Evolutionary conservation across 129 eudicot species (phyloP).

Genomic region (Saposhnikovia divaricata): DNA sequence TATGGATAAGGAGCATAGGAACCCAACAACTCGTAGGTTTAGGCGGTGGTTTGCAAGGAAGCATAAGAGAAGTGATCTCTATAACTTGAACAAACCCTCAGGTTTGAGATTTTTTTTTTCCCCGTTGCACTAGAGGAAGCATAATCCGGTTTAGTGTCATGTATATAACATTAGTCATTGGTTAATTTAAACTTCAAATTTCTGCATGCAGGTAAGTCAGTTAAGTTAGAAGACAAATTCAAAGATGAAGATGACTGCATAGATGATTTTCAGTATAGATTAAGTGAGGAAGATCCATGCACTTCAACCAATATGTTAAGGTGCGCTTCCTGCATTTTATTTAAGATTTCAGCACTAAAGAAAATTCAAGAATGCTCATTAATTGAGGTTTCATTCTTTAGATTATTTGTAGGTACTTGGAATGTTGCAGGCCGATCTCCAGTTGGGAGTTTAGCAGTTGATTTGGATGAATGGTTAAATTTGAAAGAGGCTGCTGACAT

Average conservation of each 20-base stretch:
- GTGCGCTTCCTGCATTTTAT: conserved; percentile 21
- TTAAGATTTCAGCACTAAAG: not conserved
- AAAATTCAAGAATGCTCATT: conserved; percentile 11
- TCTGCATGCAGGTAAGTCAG: conserved; percentile 20
- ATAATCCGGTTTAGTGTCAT: not conserved
- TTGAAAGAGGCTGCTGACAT: conserved; percentile 76
- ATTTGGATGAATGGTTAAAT: conserved; percentile 89
- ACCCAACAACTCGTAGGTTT: not conserved
- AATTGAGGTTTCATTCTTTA: conserved; percentile 16
- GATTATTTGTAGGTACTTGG: conserved; percentile 92
- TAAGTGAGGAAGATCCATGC: conserved; percentile 41
- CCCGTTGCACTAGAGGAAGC: not conserved
- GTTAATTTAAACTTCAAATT: not conserved
- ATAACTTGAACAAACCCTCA: conserved; percentile 4
- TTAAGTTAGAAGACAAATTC: conserved; percentile 33
- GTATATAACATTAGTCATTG: not conserved
- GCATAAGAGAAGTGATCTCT: conserved; percentile 1
- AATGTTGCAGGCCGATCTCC: conserved; percentile 97
- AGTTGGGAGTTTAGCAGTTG: conserved; percentile 67
- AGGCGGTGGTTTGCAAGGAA: conserved; percentile 13
- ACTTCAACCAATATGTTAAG: conserved; percentile 43
- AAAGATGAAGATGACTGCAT: conserved; percentile 2
- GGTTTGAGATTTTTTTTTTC: not conserved
- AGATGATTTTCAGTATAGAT: conserved; percentile 19
- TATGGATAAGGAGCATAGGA: conserved; percentile 8